Evolutionary conservation across 148 eudicot genomes (phyloP).

Genomic region (Chenopodium quinoa): DNA sequence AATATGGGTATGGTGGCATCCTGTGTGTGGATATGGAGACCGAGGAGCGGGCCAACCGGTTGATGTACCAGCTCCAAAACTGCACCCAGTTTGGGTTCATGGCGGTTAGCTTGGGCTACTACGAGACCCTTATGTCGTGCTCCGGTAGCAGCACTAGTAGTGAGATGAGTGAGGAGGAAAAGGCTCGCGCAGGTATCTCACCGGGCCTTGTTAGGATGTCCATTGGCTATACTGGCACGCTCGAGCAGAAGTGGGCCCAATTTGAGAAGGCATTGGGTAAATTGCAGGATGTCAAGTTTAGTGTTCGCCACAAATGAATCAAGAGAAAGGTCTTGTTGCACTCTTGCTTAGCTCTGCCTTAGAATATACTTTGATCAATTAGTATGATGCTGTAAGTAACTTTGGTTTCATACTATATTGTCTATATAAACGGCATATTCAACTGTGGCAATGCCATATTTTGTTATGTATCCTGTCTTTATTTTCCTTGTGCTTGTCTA

Average conservation of each 20-base stretch:
- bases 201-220: conserved; percentile 93
- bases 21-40: conserved; percentile 87
- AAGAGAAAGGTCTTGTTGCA: too few relatives aligned
- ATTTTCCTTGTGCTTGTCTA: neutral
- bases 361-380: neutral
- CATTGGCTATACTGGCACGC: conserved; percentile 71
- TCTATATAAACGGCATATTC: neutral
- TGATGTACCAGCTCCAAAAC: conserved; percentile 81
- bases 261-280: conserved; percentile 66
- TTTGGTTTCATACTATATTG: neutral
- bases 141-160: conserved; percentile 92
- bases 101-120: conserved; percentile 96
- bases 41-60: conserved; percentile 63
- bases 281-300: conserved; percentile 39
- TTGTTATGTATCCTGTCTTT: neutral
- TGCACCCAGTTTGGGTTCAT: conserved; percentile 75
- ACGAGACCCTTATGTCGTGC: conserved; percentile 96
- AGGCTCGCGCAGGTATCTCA: conserved; percentile 73
- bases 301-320: conserved; percentile 11
- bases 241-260: conserved; percentile 91
- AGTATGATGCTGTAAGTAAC: neutral
- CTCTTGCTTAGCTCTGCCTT: neutral
- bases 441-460: neutral
- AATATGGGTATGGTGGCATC: conserved; percentile 83
- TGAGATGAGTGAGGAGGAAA: conserved; percentile 72